Conservation (phyloP, 345 rosid species). For the Syzygium jambos region DNA sequence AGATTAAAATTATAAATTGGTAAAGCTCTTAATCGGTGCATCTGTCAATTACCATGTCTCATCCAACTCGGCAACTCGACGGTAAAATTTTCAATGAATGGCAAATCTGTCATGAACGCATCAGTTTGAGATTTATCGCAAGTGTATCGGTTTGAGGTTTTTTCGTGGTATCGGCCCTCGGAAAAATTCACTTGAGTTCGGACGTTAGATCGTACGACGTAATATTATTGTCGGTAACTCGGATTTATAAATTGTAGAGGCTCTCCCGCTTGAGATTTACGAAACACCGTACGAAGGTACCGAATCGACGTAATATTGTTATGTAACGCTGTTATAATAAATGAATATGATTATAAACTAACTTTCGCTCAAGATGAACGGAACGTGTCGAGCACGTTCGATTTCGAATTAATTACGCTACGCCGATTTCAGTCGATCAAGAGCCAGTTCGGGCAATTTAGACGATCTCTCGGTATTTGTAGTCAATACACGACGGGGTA, state of each 20-base stretch:
- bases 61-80: too few species aligned
- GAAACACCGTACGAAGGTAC: too few species aligned
- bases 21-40: too few species aligned
- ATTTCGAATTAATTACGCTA: background rate
- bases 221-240: background rate
- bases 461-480: background rate
- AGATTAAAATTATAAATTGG: too few species aligned
- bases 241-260: background rate
- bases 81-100: fast-evolving
- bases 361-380: background rate
- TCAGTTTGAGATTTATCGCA: fast-evolving
- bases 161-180: too few species aligned
- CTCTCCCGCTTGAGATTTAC: too few species aligned
- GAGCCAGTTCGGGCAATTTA: background rate
- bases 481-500: background rate
- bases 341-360: background rate
- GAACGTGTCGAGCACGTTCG: fast-evolving
- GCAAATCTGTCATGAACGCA: fast-evolving
- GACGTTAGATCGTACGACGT: too few species aligned
- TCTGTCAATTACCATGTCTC: too few species aligned
- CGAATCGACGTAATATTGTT: background rate
- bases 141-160: too few species aligned
- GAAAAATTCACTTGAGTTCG: too few species aligned
- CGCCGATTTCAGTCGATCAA: background rate
- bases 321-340: background rate